Evolutionary conservation across 2,329 filamentous ascomycete species (phyloP).

Genomic region (Lecanicillium sp.): DNA sequence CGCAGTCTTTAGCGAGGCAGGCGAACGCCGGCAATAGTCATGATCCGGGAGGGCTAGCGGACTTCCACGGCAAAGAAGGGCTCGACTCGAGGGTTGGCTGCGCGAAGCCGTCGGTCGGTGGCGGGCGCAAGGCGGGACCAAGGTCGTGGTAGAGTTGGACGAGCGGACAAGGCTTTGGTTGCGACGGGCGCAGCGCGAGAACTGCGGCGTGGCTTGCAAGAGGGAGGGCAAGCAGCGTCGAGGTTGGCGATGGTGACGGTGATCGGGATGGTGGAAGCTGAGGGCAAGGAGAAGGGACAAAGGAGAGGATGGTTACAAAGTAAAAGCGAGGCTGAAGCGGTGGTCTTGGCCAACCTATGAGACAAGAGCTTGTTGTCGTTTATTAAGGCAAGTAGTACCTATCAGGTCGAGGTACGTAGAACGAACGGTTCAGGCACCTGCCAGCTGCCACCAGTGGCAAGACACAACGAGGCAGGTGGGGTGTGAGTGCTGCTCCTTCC

Average conservation of each 20-base stretch:
- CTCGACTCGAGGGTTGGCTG: neutral
- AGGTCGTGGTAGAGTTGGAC: neutral
- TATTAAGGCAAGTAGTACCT: no score
- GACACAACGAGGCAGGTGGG: slow-evolving; percentile 4
- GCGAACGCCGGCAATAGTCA: slow-evolving; percentile 24
- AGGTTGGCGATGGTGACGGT: neutral
- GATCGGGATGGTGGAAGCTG: neutral
- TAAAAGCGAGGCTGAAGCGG: no score
- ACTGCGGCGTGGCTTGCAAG: no score
- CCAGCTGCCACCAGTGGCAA: neutral
- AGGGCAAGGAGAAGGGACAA: neutral
- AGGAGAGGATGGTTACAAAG: neutral
- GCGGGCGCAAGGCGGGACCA: slow-evolving; percentile 3
- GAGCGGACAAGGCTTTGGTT: neutral
- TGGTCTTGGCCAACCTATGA: no score
- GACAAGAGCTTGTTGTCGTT: slow-evolving; percentile 10
- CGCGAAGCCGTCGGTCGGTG: neutral
- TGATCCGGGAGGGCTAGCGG: slow-evolving; percentile 18
- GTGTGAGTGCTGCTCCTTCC: no score
- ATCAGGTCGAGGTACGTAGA: no score
- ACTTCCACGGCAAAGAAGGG: neutral
- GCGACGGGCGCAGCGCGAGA: neutral
- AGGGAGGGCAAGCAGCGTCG: no score
- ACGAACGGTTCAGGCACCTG: slow-evolving; percentile 12
- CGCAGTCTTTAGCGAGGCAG: slow-evolving; percentile 28